Evolutionary conservation across 2,329 filamentous ascomycete genomes (phyloP).

Genomic region (Aspergillus sp.): DNA sequence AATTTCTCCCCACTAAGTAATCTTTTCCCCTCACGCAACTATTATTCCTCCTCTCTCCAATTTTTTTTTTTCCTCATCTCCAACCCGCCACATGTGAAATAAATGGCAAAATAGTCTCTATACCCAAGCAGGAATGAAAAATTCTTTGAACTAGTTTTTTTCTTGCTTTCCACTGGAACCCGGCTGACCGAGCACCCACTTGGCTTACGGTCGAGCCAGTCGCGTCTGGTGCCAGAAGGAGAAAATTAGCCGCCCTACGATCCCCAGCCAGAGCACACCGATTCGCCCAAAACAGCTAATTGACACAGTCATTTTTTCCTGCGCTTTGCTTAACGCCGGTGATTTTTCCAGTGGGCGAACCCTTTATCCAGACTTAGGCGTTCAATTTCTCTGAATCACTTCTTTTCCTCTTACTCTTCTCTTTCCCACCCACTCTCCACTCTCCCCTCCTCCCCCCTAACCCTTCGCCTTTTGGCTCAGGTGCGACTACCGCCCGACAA

Average conservation of each 20-base stretch:
- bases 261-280: conserved; percentile 31
- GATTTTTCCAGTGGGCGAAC: conserved; percentile 19
- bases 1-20: conserved; percentile 21
- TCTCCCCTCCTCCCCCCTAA: conserved; percentile 8
- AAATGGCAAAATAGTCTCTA: not conserved
- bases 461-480: conserved; percentile 17
- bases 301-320: conserved; percentile 13
- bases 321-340: conserved; percentile 13
- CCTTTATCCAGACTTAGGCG: conserved; percentile 3
- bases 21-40: conserved; percentile 18
- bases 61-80: not conserved
- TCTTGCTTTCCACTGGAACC: not conserved
- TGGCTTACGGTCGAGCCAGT: conserved; percentile 5
- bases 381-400: conserved; percentile 9
- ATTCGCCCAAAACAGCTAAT: conserved; percentile 40
- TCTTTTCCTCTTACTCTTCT: conserved; percentile 17
- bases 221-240: conserved; percentile 9
- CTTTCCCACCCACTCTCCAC: conserved; percentile 13
- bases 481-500: conserved; percentile 30
- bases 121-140: not conserved
- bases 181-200: not conserved
- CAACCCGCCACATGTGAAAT: not conserved
- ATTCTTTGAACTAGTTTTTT: not conserved
- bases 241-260: conserved; percentile 13
- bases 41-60: conserved; percentile 1